Evolutionary conservation across 148 eudicot genomes (phyloP).

Genomic region (Hydrangea macrophylla): DNA sequence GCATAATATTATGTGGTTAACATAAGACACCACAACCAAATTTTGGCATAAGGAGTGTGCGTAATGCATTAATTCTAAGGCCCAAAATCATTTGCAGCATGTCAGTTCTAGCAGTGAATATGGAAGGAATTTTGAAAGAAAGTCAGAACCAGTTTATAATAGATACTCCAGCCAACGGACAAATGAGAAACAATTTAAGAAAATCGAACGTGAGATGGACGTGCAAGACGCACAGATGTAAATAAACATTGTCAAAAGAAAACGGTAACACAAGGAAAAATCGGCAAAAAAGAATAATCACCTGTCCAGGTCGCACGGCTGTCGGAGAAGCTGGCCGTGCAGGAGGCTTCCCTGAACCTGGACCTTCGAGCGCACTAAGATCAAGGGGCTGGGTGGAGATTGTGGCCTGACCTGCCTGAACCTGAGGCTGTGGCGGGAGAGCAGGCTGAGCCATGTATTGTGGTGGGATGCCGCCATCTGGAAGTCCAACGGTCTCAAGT

Average conservation of each 20-base stretch:
- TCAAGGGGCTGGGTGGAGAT: constrained; percentile 76
- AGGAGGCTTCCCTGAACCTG: constrained; percentile 52
- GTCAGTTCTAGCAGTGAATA: neutral
- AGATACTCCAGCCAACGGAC: neutral
- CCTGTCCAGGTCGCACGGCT: constrained; percentile 96
- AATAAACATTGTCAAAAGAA: neutral
- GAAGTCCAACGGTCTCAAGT: constrained; percentile 63
- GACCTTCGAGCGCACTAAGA: constrained; percentile 72
- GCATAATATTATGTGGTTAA: neutral
- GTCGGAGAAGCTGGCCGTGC: constrained; percentile 57
- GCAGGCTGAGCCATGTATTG: constrained; percentile 46
- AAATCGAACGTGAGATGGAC: neutral
- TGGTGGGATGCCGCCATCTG: constrained; percentile 93
- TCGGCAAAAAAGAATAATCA: constrained; percentile 13
- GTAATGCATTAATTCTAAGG: too few species aligned
- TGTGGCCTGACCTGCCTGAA: constrained; percentile 41
- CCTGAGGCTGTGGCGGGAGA: constrained; percentile 40
- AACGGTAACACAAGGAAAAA: constrained; percentile 5
- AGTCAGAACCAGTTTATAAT: neutral
- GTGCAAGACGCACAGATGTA: neutral
- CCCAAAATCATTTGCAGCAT: neutral
- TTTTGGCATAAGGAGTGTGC: too few species aligned
- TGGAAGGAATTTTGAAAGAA: neutral
- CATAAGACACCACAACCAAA: neutral
- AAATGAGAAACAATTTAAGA: neutral